Evolutionary conservation across 2,329 filamentous ascomycete genomes (phyloP), one percentile per base, ranked within the genome.

Genomic region (Paecilomyces niveus): DNA sequence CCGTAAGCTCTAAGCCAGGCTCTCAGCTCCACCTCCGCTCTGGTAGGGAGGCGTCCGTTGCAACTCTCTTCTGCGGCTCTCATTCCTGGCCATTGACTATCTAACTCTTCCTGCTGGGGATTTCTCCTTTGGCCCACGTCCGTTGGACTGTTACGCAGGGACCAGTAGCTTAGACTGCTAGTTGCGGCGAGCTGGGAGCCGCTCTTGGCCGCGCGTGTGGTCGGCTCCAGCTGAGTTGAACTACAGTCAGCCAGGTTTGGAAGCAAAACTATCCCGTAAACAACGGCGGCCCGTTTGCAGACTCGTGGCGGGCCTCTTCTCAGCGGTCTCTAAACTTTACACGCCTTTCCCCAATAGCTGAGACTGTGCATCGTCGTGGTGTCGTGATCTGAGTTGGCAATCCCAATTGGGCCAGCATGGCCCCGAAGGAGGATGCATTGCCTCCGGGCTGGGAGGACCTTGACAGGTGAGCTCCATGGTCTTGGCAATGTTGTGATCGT

Each of bases 381-480:
- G 50, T 52, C 50, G 50, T 52, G 35, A n/a, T 45, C 35, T 45
- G 35, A 15, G n/a, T n/a, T 52, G 50, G 50, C 50, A 52, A 24
- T 52, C 50, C 50, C 21, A 24, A 52, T 52, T 21, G 68, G 72
- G 71, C 68, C 66, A 57, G 62, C 61, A 75, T 75, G 73, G 71
- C 68, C 70, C 72, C 71, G 60, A 73, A 72, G 68, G 73, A 74
- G 67, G 72, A 72, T 61, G 69, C 69, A 69, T 65, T 75, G 65
- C 71, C 72, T 62, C 71, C 72, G 66, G 71, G 70, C 61, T 75
- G 73, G 73, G 72, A 72, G 59, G 67, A 74, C 65, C 66, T 73
- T 63, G 71, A 74, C 64, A 74, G 72, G 73, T 75, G 70, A 66
- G 70, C 61, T 57, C 31, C 32, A 31, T 21, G 29, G 58, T 62